These are phyloP conservation scores for Myotisia sp. DNA, from an alignment of 2,329 filamentous ascomycete genomes.

Conservation along the genomic window DNA sequence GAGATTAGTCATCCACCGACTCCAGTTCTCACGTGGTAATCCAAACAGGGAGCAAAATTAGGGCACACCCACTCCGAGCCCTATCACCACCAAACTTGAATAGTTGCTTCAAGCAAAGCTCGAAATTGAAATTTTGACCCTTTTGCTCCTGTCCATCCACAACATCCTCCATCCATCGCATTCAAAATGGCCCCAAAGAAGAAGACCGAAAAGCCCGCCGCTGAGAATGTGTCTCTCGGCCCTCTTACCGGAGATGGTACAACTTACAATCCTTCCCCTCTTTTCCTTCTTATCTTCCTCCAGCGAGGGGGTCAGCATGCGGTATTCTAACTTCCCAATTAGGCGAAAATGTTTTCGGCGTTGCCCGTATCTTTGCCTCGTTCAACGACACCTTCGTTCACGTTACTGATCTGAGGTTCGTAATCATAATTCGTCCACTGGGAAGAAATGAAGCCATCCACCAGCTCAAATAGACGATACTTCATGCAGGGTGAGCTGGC, in stretches of 20 bases:
- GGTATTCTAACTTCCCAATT: constrained; percentile 12
- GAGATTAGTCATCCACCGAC: not conserved
- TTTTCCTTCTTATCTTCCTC: constrained; percentile 6
- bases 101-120: too few relatives aligned
- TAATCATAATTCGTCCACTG: too few relatives aligned
- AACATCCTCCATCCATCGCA: constrained; percentile 19
- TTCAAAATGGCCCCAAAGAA: constrained; percentile 75
- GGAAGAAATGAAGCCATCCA: too few relatives aligned
- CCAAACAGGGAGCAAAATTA: not conserved
- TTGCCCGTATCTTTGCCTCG: constrained; percentile 94
- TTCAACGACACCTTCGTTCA: constrained; percentile 94
- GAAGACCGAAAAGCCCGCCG: constrained; percentile 58
- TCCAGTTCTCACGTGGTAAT: not conserved
- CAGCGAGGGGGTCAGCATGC: not conserved
- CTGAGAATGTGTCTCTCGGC: constrained; percentile 98
- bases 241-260: constrained; percentile 90
- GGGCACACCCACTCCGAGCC: constrained; percentile 6
- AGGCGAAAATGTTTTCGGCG: constrained; percentile 96
- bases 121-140: too few relatives aligned
- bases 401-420: constrained; percentile 94
- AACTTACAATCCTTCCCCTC: constrained; percentile 4
- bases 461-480: too few relatives aligned
- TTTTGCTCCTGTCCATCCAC: constrained; percentile 19
- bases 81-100: too few relatives aligned
- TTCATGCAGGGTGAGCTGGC: too few relatives aligned